Conservation (phyloP, 257 asterid genomes). For the Nicotiana attenuata region DNA sequence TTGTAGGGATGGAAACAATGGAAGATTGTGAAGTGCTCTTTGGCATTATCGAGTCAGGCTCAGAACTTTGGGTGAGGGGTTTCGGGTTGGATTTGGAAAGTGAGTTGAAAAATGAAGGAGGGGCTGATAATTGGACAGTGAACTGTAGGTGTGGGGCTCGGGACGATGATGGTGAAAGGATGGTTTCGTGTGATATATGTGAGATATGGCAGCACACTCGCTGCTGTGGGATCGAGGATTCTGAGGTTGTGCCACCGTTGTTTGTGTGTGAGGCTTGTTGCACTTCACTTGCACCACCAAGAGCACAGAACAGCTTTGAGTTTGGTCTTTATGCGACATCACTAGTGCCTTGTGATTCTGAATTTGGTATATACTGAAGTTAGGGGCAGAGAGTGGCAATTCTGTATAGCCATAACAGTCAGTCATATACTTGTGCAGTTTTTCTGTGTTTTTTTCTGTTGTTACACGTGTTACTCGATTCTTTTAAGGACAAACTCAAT, state of each 20-base stretch:
- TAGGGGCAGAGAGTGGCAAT: not conserved
- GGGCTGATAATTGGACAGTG: slow-evolving; percentile 69
- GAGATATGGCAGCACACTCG: slow-evolving; percentile 87
- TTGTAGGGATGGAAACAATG: slow-evolving; percentile 44
- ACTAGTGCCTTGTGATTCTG: not conserved
- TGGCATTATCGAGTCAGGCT: slow-evolving; percentile 62
- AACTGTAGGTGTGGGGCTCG: slow-evolving; percentile 79
- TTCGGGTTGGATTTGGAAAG: slow-evolving; percentile 42
- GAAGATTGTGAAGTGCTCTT: slow-evolving; percentile 63
- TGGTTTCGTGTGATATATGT: slow-evolving; percentile 87
- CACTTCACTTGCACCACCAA: slow-evolving; percentile 50
- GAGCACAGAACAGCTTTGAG: slow-evolving; percentile 16
- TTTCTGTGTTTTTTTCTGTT: not conserved
- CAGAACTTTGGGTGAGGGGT: slow-evolving; percentile 49
- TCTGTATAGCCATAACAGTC: not conserved
- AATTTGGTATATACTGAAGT: not conserved
- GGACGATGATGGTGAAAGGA: slow-evolving; percentile 94
- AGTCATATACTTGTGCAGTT: not conserved
- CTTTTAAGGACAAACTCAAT: not conserved
- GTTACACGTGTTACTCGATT: not conserved
- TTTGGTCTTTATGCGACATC: slow-evolving; percentile 15
- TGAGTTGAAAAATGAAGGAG: slow-evolving; percentile 62
- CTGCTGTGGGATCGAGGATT: slow-evolving; percentile 72
- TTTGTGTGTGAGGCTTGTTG: slow-evolving; percentile 69
- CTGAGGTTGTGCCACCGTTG: slow-evolving; percentile 61